Percentiles rank a stretch among this genome's conserved stretches.
These are phyloP conservation scores for Solanum sejunctum DNA, from an alignment of 257 asterid species.

Conservation along the genomic window DNA sequence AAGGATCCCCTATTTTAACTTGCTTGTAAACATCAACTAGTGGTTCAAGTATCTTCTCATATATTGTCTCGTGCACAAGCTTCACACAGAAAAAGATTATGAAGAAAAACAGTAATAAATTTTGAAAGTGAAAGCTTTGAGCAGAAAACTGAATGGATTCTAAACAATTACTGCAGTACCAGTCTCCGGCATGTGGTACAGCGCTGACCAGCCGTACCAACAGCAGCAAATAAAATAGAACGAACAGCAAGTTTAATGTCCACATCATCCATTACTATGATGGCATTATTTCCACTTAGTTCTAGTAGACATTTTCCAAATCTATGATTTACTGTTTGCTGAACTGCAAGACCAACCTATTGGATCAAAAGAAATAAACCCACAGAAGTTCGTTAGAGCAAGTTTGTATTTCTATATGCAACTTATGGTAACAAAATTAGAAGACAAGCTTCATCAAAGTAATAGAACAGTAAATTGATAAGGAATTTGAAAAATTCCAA, in stretches of 20 bases:
- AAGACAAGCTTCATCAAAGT: not conserved
- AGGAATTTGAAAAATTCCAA: not conserved
- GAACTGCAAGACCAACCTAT: conserved; percentile 92
- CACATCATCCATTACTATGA: conserved; percentile 92
- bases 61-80: conserved; percentile 84
- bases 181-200: conserved; percentile 97
- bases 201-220: conserved; percentile 99
- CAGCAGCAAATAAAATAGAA: conserved; percentile 91
- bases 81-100: conserved; percentile 15
- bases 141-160: not conserved
- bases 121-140: not conserved
- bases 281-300: conserved; percentile 93
- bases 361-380: not conserved
- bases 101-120: not conserved
- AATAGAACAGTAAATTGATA: not conserved
- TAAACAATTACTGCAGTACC: conserved; percentile 29
- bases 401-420: not conserved
- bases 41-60: conserved; percentile 62
- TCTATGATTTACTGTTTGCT: conserved; percentile 78
- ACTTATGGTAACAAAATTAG: not conserved
- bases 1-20: conserved; percentile 85
- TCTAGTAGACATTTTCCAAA: conserved; percentile 90
- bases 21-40: conserved; percentile 75
- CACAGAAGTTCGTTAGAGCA: not conserved
- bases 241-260: conserved; percentile 88